These are phyloP conservation scores for Lasiodiplodia gonubiensis DNA, from an alignment of 2,329 filamentous ascomycete genomes.

Conservation along the genomic window DNA sequence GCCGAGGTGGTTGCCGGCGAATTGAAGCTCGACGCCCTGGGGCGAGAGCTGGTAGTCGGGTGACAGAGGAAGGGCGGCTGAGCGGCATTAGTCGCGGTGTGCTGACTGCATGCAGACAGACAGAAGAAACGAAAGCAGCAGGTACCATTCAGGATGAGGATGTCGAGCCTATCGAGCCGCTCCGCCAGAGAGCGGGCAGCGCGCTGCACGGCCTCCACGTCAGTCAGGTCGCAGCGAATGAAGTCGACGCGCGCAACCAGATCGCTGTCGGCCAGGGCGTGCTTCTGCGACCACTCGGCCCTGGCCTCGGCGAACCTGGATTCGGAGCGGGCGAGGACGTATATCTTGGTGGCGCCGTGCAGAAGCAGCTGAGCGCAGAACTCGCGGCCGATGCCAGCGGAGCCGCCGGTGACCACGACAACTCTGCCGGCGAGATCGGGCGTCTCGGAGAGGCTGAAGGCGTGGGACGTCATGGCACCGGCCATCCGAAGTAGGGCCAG, in stretches of 20 bases:
- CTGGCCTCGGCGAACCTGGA: conserved; percentile 35
- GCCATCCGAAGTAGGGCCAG: conserved; percentile 33
- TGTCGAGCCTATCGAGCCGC: conserved; percentile 38
- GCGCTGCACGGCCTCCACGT: conserved; percentile 35
- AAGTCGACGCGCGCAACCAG: conserved; percentile 35
- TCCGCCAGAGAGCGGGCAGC: conserved; percentile 35
- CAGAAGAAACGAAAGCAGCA: neutral
- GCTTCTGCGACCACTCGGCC: conserved; percentile 35
- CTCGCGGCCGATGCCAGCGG: conserved; percentile 43
- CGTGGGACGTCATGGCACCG: conserved; percentile 35
- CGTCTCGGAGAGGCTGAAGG: conserved; percentile 38
- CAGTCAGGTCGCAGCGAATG: conserved; percentile 40
- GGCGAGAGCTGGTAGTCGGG: conserved; percentile 36
- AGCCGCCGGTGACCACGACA: conserved; percentile 42
- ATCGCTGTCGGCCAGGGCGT: conserved; percentile 33
- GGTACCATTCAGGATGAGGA: conserved; percentile 35
- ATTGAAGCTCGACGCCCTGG: conserved; percentile 32
- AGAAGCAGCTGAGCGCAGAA: conserved; percentile 41
- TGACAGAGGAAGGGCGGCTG: conserved; percentile 32
- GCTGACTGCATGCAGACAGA: conserved; percentile 19
- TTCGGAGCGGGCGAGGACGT: conserved; percentile 38
- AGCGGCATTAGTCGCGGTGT: conserved; percentile 1
- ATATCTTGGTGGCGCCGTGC: conserved; percentile 39
- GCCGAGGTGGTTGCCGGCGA: conserved; percentile 33
- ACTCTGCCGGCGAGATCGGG: conserved; percentile 38